These are phyloP conservation scores for Marsdenia floribunda DNA, from an alignment of 257 asterid species.

Conservation along the genomic window DNA sequence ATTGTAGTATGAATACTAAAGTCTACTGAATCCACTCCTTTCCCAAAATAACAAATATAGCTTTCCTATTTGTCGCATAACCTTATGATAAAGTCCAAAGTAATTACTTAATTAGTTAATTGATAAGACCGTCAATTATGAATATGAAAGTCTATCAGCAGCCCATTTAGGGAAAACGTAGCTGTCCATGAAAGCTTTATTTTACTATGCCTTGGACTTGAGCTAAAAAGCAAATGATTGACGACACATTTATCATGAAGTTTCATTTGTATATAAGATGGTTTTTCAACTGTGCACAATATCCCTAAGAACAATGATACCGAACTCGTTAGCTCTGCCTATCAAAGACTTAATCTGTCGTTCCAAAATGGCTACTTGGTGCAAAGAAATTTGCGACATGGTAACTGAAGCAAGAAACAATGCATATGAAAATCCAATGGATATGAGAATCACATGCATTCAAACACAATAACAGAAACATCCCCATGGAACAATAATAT, in stretches of 20 bases:
- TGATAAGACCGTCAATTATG: not conserved
- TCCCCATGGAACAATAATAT: not conserved
- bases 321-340: slow-evolving; percentile 96
- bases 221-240: not conserved
- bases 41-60: not conserved
- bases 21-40: not conserved
- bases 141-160: not conserved
- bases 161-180: not conserved
- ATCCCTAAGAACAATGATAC: slow-evolving; percentile 94
- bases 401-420: slow-evolving; percentile 53
- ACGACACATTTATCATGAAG: slow-evolving; percentile 15
- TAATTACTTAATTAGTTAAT: not conserved
- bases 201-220: not conserved
- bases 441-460: not conserved
- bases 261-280: slow-evolving; percentile 10
- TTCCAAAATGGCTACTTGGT: slow-evolving; percentile 98
- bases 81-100: not conserved
- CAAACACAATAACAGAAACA: not conserved
- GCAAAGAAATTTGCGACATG: slow-evolving; percentile 99
- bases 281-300: slow-evolving; percentile 90
- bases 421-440: not conserved
- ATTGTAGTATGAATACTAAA: not conserved
- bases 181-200: not conserved
- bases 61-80: no score
- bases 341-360: slow-evolving; percentile 94